Evolutionary conservation across 2,329 filamentous ascomycete species (phyloP).

Genomic region (Diaporthe batatas): DNA sequence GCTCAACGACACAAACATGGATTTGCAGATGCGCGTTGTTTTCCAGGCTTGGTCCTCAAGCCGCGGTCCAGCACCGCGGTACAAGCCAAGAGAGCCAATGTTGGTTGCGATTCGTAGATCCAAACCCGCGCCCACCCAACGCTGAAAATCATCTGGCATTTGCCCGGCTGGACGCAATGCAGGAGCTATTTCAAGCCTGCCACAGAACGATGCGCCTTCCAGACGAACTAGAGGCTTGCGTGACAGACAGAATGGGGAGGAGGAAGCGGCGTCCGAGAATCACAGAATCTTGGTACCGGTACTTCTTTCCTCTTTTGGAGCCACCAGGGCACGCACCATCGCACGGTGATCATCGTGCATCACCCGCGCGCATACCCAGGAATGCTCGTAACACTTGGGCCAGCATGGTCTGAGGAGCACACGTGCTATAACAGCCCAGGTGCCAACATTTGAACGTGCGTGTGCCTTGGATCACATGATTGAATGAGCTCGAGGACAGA

Average conservation of each 20-base stretch:
- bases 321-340: not conserved
- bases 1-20: slow-evolving; percentile 7
- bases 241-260: not conserved
- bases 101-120: slow-evolving; percentile 29
- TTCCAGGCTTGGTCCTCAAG: not conserved
- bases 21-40: slow-evolving; percentile 9
- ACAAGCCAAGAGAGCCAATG: slow-evolving; percentile 3
- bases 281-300: not conserved
- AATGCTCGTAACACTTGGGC: not conserved
- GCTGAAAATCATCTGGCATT: not conserved
- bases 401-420: not conserved
- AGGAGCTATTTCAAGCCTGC: slow-evolving; percentile 13
- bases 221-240: slow-evolving; percentile 28
- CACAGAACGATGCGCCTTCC: slow-evolving; percentile 1
- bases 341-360: not conserved
- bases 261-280: slow-evolving; percentile 15
- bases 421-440: too few species aligned
- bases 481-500: not conserved
- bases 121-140: not conserved
- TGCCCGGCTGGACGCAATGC: not conserved
- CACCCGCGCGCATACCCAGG: not conserved
- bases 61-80: not conserved
- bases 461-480: not conserved
- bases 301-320: not conserved
- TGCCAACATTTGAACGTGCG: not conserved